Conservation (phyloP, 2,329 filamentous ascomycete genomes). For the Daldinia sp. region DNA sequence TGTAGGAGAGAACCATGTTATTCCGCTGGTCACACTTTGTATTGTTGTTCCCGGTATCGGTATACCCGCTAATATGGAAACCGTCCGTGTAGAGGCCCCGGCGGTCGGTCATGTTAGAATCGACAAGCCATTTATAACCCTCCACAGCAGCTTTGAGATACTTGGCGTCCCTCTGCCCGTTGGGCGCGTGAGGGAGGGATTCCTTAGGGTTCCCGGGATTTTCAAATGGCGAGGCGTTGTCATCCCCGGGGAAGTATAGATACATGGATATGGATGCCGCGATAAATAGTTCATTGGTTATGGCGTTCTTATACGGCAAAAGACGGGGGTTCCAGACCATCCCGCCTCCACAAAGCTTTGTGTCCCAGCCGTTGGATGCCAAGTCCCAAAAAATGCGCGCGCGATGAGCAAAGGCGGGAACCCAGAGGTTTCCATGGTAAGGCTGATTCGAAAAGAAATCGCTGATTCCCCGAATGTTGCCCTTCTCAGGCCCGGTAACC, state of each 20-base stretch:
- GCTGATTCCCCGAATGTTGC: slow-evolving; percentile 32
- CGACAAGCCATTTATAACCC: slow-evolving; percentile 81
- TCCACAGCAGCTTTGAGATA: slow-evolving; percentile 78
- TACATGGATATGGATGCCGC: slow-evolving; percentile 90
- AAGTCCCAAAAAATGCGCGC: slow-evolving; percentile 87
- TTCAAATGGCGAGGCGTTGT: slow-evolving; percentile 74
- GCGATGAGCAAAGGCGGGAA: slow-evolving; percentile 80
- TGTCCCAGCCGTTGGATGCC: slow-evolving; percentile 82
- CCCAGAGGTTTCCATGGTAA: slow-evolving; percentile 83
- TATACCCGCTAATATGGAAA: slow-evolving; percentile 80
- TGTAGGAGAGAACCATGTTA: slow-evolving; percentile 94
- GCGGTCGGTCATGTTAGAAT: slow-evolving; percentile 80
- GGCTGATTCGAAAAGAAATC: slow-evolving; percentile 52
- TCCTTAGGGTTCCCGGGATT: slow-evolving; percentile 31
- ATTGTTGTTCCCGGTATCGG: slow-evolving; percentile 67
- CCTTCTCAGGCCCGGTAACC: slow-evolving; percentile 33
- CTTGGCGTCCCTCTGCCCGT: slow-evolving; percentile 60
- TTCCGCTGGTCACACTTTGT: slow-evolving; percentile 81
- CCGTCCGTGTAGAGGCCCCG: slow-evolving; percentile 84
- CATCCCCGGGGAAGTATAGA: slow-evolving; percentile 83
- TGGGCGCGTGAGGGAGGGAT: slow-evolving; percentile 48
- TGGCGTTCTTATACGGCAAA: slow-evolving; percentile 91
- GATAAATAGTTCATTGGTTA: slow-evolving; percentile 92
- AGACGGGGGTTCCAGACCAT: slow-evolving; percentile 90
- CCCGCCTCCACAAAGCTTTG: slow-evolving; percentile 79